Conservation (phyloP, 2,329 filamentous ascomycete species). For the Coleophoma crateriformis region DNA sequence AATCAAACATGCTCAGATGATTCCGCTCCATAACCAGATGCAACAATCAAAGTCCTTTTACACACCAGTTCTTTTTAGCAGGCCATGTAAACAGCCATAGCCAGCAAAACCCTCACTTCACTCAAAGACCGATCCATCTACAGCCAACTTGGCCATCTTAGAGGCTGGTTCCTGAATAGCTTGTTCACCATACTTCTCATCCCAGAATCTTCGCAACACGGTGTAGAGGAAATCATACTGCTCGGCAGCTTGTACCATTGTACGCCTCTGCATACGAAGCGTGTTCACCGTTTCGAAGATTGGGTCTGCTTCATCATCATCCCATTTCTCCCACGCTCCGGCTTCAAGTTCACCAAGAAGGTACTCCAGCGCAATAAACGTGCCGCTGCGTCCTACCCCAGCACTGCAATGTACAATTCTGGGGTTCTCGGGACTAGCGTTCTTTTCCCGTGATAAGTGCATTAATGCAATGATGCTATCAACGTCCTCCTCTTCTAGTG, state of each 20-base stretch:
- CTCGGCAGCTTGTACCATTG: slow-evolving; percentile 87
- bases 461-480: slow-evolving; percentile 65
- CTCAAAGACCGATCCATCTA: not conserved
- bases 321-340: slow-evolving; percentile 43
- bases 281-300: slow-evolving; percentile 74
- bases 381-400: slow-evolving; percentile 88
- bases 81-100: too few relatives aligned
- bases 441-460: slow-evolving; percentile 57
- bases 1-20: too few relatives aligned
- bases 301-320: slow-evolving; percentile 45
- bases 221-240: slow-evolving; percentile 90
- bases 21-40: too few relatives aligned
- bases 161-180: slow-evolving; percentile 2
- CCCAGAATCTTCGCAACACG: slow-evolving; percentile 70
- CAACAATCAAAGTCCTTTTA: too few relatives aligned
- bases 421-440: slow-evolving; percentile 54
- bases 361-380: slow-evolving; percentile 94
- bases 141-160: not conserved
- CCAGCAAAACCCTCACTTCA: too few relatives aligned
- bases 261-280: slow-evolving; percentile 80
- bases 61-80: too few relatives aligned
- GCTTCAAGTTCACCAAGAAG: slow-evolving; percentile 75
- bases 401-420: slow-evolving; percentile 85
- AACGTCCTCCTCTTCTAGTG: slow-evolving; percentile 65
- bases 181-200: slow-evolving; percentile 47